Percentiles rank a stretch among this genome's conserved stretches.
These are phyloP conservation scores for Pleurotus tuoliensis DNA, from an alignment of 768 basidiomycete species.

Conservation along the genomic window DNA sequence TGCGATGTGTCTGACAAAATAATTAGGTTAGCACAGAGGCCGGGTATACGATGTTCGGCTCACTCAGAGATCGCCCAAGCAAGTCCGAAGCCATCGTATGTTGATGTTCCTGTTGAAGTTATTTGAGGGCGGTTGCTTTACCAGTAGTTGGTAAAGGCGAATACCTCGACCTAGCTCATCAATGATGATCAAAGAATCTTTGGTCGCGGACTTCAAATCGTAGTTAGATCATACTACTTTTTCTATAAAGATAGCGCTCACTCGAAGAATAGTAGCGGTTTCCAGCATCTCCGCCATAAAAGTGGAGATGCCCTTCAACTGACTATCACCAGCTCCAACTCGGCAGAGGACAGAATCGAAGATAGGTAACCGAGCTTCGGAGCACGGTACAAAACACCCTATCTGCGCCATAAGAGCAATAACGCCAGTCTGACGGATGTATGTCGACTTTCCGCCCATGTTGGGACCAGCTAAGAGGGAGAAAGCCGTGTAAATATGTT, in stretches of 20 bases:
- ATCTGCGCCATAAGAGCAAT: slow-evolving; percentile 95
- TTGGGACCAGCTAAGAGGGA: slow-evolving; percentile 78
- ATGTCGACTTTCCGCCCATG: slow-evolving; percentile 98
- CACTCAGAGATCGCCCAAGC: slow-evolving; percentile 99
- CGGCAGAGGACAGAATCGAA: slow-evolving; percentile 95
- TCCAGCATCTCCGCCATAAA: slow-evolving; percentile 99
- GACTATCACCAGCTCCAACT: slow-evolving; percentile 97
- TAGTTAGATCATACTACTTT: not conserved
- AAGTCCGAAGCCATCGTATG: slow-evolving; percentile 95
- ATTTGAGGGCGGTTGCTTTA: too few relatives aligned
- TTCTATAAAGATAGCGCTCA: slow-evolving; percentile 27
- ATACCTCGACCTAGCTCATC: slow-evolving; percentile 92
- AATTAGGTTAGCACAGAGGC: not conserved
- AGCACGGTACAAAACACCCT: slow-evolving; percentile 93
- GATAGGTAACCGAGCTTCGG: slow-evolving; percentile 80
- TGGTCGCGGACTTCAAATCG: slow-evolving; percentile 70
- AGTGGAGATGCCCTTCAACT: slow-evolving; percentile 95
- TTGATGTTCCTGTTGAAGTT: slow-evolving; percentile 69
- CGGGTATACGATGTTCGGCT: slow-evolving; percentile 14
- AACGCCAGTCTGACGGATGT: slow-evolving; percentile 94
- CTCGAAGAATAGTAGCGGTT: slow-evolving; percentile 90
- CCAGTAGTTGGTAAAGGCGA: not conserved
- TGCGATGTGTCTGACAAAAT: slow-evolving; percentile 78
- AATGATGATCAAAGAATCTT: slow-evolving; percentile 93
- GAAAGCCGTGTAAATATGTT: not conserved